Evolutionary conservation across 257 asterid genomes (phyloP).

Genomic region (Paraleonurus japonicus): DNA sequence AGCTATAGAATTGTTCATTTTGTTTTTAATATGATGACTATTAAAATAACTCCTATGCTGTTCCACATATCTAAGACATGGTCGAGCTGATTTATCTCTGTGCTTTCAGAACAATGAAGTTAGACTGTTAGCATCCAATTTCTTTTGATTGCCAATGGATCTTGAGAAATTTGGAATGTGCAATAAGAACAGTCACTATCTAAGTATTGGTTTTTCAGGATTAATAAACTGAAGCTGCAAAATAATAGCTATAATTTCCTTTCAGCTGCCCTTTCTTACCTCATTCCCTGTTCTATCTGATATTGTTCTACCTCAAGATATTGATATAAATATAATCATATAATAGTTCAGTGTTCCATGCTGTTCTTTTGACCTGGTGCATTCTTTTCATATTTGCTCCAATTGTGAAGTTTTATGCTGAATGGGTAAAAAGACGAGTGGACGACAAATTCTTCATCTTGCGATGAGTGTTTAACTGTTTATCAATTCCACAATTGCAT

Average conservation of each 20-base stretch:
- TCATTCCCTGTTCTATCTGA: background rate
- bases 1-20: background rate
- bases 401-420: background rate
- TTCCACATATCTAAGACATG: background rate
- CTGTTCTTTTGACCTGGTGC: slow-evolving; percentile 10
- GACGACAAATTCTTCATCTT: background rate
- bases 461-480: slow-evolving; percentile 9
- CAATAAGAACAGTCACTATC: background rate
- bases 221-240: slow-evolving; percentile 9
- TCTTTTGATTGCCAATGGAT: slow-evolving; percentile 15
- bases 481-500: background rate
- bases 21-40: background rate
- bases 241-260: background rate
- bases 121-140: background rate
- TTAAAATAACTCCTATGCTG: background rate
- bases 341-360: background rate
- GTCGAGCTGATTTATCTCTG: background rate
- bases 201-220: background rate
- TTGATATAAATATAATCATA: no score
- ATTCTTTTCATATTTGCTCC: slow-evolving; percentile 1
- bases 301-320: background rate
- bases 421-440: background rate
- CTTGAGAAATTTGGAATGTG: background rate
- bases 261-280: background rate
- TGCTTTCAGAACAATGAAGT: background rate